phyloP scores from a whole-genome alignment of 345 rosid genomes.

The Cardamine chenopodiifolia region DNA sequence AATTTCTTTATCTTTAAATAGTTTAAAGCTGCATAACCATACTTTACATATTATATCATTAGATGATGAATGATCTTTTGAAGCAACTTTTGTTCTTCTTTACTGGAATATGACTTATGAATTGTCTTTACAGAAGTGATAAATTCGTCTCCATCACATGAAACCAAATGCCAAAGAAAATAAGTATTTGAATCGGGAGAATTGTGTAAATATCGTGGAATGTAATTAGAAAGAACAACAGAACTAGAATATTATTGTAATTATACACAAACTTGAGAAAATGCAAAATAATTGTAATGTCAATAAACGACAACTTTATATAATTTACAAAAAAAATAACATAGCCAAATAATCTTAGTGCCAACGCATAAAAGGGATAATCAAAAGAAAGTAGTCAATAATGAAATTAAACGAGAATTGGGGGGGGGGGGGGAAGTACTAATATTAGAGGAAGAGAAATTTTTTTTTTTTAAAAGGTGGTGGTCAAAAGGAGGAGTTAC shows the following conservation, averaged over 20 bases:
- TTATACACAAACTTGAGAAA: not conserved
- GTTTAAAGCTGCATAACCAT: slow-evolving; percentile 18
- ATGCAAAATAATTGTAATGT: not conserved
- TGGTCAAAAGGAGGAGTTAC: slow-evolving; percentile 44
- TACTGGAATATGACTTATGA: not conserved
- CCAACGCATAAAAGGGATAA: not conserved
- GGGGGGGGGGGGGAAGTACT: too few species aligned
- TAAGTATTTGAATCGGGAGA: too few species aligned
- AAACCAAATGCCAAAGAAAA: not conserved
- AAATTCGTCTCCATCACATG: slow-evolving; percentile 2
- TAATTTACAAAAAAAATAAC: not conserved
- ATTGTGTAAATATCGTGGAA: too few species aligned
- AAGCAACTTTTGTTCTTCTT: not conserved
- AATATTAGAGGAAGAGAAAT: not conserved
- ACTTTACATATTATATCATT: slow-evolving; percentile 22
- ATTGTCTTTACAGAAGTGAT: not conserved
- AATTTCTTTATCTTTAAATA: not conserved
- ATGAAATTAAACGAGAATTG: not conserved
- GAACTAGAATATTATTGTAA: not conserved
- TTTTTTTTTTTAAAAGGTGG: too few species aligned
- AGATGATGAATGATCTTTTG: slow-evolving; percentile 32
- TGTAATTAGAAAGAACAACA: not conserved
- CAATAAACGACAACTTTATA: not conserved
- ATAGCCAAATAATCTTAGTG: not conserved
- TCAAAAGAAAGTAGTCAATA: not conserved